Conservation (phyloP, 116 monocot species). For the Trichopus zeylanicus region DNA sequence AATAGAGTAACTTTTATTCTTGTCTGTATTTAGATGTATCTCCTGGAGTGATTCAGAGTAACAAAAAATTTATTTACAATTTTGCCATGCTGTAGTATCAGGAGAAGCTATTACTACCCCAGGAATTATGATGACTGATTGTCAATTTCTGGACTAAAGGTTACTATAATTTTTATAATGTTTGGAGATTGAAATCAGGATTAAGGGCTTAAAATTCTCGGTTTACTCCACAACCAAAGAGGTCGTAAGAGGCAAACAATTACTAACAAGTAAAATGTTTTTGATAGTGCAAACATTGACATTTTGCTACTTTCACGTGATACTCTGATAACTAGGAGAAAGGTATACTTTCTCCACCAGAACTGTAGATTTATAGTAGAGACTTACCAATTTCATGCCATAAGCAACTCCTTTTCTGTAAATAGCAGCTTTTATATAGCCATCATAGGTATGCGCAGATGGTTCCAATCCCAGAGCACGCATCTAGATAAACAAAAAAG, state of each 20-base stretch:
- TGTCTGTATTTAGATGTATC: too few species aligned
- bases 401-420: constrained; percentile 40
- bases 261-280: background rate
- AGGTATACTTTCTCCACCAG: background rate
- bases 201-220: too few species aligned
- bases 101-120: too few species aligned
- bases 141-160: too few species aligned
- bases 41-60: too few species aligned
- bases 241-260: background rate
- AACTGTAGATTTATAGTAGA: background rate
- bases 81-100: too few species aligned
- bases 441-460: constrained; percentile 67
- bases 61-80: too few species aligned
- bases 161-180: too few species aligned
- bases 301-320: background rate
- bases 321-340: background rate
- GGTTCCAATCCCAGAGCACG: constrained; percentile 49
- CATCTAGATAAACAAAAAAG: constrained; percentile 45
- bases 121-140: too few species aligned
- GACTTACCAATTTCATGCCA: constrained; percentile 65
- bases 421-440: constrained; percentile 61
- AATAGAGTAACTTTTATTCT: too few species aligned
- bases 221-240: too few species aligned
- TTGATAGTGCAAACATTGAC: background rate
- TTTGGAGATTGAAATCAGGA: too few species aligned